Base-by-base conservation (phyloP, 2,329 filamentous ascomycete species). In the Aspergillus unguis region DNA sequence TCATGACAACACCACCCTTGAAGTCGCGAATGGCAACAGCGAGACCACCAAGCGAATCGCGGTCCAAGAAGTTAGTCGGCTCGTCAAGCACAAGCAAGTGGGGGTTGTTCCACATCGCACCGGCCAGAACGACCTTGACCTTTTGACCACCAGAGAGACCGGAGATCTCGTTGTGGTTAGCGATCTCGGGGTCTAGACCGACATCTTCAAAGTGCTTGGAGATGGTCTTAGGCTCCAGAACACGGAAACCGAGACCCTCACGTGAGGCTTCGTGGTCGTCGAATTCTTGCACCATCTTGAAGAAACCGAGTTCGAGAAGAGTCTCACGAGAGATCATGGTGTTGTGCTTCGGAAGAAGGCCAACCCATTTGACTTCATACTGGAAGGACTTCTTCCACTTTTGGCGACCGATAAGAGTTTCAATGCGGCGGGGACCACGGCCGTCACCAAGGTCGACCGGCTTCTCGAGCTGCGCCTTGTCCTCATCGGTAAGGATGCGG, bases 351-450 rank as follows among this genome's bases (percentile, higher is more conserved):
- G 94, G 94, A 23, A 97, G 80, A 74, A 90, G 83, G 59, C 84
- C 82, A 57, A 86, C 77, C 94, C 94, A 99, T 83, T 97, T 96
- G 41, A 96, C 85, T 79, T 97, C 92, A 69, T 97, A 97, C 80
- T 96, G 92, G 83, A 95, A 96, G 37, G 87, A 88, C 84, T 99
- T 99, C 86, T 99, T 97, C 79, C 84, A 96, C 79, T 99, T 99
- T 71, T 96, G 92, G 63, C 94, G 88, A 80, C 94, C 94, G 63
- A 99, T 95, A 28, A 99, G 80, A 11, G 88, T 80, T 72, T 99
- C 94, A 47, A 99, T 79, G 68, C 88, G 88, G 58, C 87, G 84
- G 26, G 80, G 74, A 9, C 90, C 87, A 65, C 85, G 87, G 63
- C 92, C 92, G 62, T 96, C 91, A 40, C 85, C 85, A 42, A 97